Conservation (phyloP, 257 asterid genomes). For the Rauvolfia tetraphylla region DNA sequence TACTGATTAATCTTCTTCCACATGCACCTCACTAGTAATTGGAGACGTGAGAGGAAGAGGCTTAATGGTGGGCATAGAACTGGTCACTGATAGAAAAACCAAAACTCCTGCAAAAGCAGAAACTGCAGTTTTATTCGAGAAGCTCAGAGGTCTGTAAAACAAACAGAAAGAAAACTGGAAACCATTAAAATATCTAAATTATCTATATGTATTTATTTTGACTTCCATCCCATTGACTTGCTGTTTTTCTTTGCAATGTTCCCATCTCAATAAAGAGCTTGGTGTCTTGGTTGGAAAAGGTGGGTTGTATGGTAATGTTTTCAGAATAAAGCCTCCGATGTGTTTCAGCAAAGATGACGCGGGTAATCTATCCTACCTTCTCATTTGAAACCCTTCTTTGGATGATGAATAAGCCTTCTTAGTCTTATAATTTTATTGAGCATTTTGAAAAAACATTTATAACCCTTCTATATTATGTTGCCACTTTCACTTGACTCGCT, state of each 20-base stretch:
- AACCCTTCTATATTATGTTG: not conserved
- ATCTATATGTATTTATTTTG: not conserved
- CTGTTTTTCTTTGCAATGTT: not conserved
- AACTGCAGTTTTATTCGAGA: constrained; percentile 76
- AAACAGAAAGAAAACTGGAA: not conserved
- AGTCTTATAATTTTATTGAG: no score
- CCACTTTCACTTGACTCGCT: not conserved
- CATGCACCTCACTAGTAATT: constrained; percentile 45
- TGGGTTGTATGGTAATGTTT: constrained; percentile 88
- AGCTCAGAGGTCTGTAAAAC: constrained; percentile 70
- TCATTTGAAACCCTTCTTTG: not conserved
- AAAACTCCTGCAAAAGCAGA: constrained; percentile 95
- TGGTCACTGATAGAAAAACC: constrained; percentile 66
- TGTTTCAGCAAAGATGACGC: constrained; percentile 86
- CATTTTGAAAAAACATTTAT: not conserved
- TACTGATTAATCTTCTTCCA: not conserved
- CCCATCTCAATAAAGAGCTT: constrained; percentile 50
- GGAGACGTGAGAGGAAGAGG: constrained; percentile 98
- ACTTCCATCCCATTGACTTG: not conserved
- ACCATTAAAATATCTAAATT: not conserved
- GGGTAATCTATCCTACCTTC: constrained; percentile 41
- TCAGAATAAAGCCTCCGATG: constrained; percentile 98
- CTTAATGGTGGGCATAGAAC: constrained; percentile 85
- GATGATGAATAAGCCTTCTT: not conserved
- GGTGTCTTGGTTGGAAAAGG: constrained; percentile 95